Evolutionary conservation across 495 filamentous ascomycete genomes (phyloP), one percentile per base, ranked within the genome.

Genomic region (Aspergillus panamensis): DNA sequence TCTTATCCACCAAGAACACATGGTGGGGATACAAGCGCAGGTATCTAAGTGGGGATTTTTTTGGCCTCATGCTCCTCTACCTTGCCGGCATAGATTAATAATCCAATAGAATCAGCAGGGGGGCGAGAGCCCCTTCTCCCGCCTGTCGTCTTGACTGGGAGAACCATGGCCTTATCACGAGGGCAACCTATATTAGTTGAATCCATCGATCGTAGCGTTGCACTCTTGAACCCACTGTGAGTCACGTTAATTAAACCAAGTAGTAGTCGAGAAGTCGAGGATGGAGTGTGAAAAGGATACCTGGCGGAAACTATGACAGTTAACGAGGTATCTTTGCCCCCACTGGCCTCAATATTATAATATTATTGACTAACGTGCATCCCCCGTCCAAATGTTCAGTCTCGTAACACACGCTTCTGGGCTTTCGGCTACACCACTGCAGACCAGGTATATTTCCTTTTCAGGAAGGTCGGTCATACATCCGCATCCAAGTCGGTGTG

Each of bases 401-500:
- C 35, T 12, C 35, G 14, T 39, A 10, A n/a, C 10, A n/a, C 35
- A 13, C 10, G 35, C 35, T 39, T n/a, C 14, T 13, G 14, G 8
- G 35, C 14, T 39, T n/a, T 12, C 35, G 0, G 35, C 6, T 8
- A 12, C 14, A n/a, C n/a, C n/a, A n/a, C n/a, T n/a, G n/a, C n/a
- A 1, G 35, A 39, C 35, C 5, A 39, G 35, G 10, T 39, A 39
- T 39, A 25, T 25, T 25, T 25, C 25, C 25, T 5, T 25, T 25
- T 25, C 25, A 40, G 37, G 8, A 29, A n/a, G 48, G n/a, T 21
- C 16, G 49, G 31, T 21, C 16, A 39, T 33, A 39, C 31, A 52
- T 55, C 10, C 42, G 19, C 43, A 39, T 14, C 32, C 9, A 37
- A 58, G 50, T 59, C 57, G 57, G 57, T 59, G 57, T 59, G 57